Evolutionary conservation across 2,329 filamentous ascomycete genomes (phyloP).

Genomic region (Phialemonium atrogriseum): DNA sequence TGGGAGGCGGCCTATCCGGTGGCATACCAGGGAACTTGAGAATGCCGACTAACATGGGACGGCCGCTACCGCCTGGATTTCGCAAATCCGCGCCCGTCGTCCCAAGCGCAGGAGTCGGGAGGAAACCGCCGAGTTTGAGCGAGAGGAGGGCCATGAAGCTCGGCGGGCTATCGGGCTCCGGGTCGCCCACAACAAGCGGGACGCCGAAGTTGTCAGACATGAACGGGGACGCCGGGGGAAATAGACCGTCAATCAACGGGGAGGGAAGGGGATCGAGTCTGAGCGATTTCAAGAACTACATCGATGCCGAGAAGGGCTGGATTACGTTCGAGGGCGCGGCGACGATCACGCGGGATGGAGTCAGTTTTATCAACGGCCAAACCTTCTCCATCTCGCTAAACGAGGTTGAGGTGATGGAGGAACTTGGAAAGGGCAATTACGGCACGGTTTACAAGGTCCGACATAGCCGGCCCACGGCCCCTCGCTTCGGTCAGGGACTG

Average conservation of each 20-base stretch:
- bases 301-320: slow-evolving; percentile 86
- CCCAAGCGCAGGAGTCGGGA: slow-evolving; percentile 19
- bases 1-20: slow-evolving; percentile 26
- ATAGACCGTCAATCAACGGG: slow-evolving; percentile 23
- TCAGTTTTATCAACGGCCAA: slow-evolving; percentile 84
- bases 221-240: slow-evolving; percentile 11
- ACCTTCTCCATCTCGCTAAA: slow-evolving; percentile 93
- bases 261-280: slow-evolving; percentile 38
- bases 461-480: slow-evolving; percentile 60
- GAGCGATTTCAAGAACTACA: slow-evolving; percentile 64
- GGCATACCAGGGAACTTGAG: slow-evolving; percentile 34
- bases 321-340: slow-evolving; percentile 91
- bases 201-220: slow-evolving; percentile 38
- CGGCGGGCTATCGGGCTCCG: slow-evolving; percentile 28
- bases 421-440: slow-evolving; percentile 96
- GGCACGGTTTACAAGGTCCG: slow-evolving; percentile 96
- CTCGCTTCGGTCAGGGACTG: slow-evolving; percentile 51
- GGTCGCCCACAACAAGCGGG: slow-evolving; percentile 20
- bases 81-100: slow-evolving; percentile 45
- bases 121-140: slow-evolving; percentile 49
- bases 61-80: slow-evolving; percentile 40
- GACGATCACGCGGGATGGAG: slow-evolving; percentile 77
- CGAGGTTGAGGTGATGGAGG: slow-evolving; percentile 86
- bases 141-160: slow-evolving; percentile 60
- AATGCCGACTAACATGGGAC: slow-evolving; percentile 32